These are phyloP conservation scores for Fusarium nanum DNA, from an alignment of 2,329 filamentous ascomycete genomes.

Conservation along the genomic window DNA sequence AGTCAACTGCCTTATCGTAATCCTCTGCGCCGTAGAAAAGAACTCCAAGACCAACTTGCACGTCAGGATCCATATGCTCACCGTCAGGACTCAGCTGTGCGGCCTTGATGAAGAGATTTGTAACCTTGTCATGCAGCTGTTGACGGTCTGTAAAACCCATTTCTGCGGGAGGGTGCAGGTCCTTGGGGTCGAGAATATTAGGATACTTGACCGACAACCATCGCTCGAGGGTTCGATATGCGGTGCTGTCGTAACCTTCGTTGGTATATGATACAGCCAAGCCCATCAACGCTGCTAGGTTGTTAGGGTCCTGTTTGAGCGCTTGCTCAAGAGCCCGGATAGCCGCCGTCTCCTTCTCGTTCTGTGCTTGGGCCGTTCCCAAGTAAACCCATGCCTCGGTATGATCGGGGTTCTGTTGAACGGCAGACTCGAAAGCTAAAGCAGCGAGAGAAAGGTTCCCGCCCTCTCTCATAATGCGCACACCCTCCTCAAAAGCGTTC, in stretches of 20 bases:
- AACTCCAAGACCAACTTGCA: conserved; percentile 95
- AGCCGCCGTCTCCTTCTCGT: conserved; percentile 96
- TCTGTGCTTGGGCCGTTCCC: conserved; percentile 93
- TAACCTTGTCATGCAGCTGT: conserved; percentile 89
- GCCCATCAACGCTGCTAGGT: conserved; percentile 91
- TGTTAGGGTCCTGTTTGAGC: conserved; percentile 86
- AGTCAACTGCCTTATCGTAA: conserved; percentile 98
- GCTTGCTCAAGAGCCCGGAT: conserved; percentile 94
- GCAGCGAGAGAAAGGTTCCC: conserved; percentile 95
- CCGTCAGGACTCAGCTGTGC: conserved; percentile 92
- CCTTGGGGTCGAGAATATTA: conserved; percentile 76
- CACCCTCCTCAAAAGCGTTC: conserved; percentile 92
- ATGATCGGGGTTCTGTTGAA: conserved; percentile 88
- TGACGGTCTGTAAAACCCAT: conserved; percentile 95
- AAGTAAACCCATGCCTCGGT: conserved; percentile 94
- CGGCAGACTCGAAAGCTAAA: conserved; percentile 93
- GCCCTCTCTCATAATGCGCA: conserved; percentile 91
- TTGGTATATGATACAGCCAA: conserved; percentile 98
- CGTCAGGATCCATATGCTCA: conserved; percentile 97
- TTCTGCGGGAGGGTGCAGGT: conserved; percentile 80
- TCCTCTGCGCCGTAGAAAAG: conserved; percentile 98
- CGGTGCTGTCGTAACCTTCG: conserved; percentile 96
- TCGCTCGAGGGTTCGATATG: conserved; percentile 94
- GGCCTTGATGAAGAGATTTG: conserved; percentile 88
- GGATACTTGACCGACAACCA: conserved; percentile 98